Evolutionary conservation across 495 filamentous ascomycete species (phyloP), one percentile per base, ranked within the genome.

Genomic region (Tuber indicum): DNA sequence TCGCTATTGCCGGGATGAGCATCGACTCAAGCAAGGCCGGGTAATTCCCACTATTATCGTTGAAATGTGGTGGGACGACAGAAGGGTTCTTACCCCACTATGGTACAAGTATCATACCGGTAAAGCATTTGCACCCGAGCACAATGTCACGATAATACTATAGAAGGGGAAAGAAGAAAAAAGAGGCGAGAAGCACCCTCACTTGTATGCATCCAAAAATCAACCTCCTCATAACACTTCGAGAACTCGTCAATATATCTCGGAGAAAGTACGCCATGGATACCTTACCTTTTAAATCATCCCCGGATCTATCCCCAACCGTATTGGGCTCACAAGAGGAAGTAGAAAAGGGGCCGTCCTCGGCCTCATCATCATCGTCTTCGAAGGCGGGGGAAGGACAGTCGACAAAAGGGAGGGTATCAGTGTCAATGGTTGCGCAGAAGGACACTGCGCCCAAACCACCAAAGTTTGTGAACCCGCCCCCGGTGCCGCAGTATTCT

Each of bases 401-500:
- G 12, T 7, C 26, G 26, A 39, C 71, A 78, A n/a, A 46, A 71
- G 26, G 36, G 70, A 70, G 66, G 26, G n/a, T 62, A 19, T 36
- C n/a, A 26, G 41, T 69, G n/a, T 36, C 74, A 41, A 32, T 72
- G 19, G 32, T 23, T 43, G 43, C 47, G 16, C 77, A 44, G 41
- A 80, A 76, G 70, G 74, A 80, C 23, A 4, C n/a, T 26, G 23
- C 26, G 45, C 49, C 45, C 9, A 47, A 74, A 43, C 71, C 78
- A 17, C 71, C 78, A 26, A 83, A 82, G 32, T 73, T 82, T 16
- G 46, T 77, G 36, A 83, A 83, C 47, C 43, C 58, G 19, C 78
- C 81, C 1, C 81, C 81, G 32, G 75, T 82, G 16, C 81, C 81
- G 12, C 76, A 82, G 10, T 97, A 97, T 84, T 92, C 90, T 79